Evolutionary conservation across 495 filamentous ascomycete genomes (phyloP).

Genomic region (Physcia stellaris): DNA sequence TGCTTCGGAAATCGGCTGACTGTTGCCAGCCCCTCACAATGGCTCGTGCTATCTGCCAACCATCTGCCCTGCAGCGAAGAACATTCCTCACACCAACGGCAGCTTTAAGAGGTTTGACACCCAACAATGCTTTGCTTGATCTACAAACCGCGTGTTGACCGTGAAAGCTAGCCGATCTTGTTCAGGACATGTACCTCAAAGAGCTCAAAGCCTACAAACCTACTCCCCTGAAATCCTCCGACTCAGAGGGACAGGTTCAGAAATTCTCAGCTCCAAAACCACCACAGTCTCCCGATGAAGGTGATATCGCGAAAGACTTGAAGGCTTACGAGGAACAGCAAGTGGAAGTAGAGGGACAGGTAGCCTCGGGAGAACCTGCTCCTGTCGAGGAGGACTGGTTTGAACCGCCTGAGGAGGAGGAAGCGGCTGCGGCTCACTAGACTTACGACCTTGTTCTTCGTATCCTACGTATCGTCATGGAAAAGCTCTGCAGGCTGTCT

Average conservation of each 20-base stretch:
- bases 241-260: constrained; percentile 82
- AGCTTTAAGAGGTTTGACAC: constrained; percentile 53
- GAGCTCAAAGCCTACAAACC: constrained; percentile 92
- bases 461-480: too few species aligned
- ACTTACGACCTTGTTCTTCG: too few species aligned
- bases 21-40: constrained; percentile 61
- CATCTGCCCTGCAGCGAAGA: constrained; percentile 53
- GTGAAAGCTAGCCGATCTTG: constrained; percentile 59
- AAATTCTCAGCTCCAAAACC: constrained; percentile 68
- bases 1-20: too few species aligned
- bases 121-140: too few species aligned
- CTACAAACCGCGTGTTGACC: background rate
- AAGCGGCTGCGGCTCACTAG: constrained; percentile 23
- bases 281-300: constrained; percentile 80
- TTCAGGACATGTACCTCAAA: constrained; percentile 92
- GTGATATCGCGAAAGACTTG: constrained; percentile 76
- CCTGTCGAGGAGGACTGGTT: constrained; percentile 59
- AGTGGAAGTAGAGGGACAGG: constrained; percentile 88
- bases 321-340: constrained; percentile 84
- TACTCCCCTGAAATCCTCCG: constrained; percentile 63
- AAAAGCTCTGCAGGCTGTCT: too few species aligned
- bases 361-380: constrained; percentile 37
- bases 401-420: constrained; percentile 40
- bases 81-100: constrained; percentile 70
- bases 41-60: constrained; percentile 62